Conservation (phyloP, 345 rosid genomes). For the Euphorbia peplus region DNA sequence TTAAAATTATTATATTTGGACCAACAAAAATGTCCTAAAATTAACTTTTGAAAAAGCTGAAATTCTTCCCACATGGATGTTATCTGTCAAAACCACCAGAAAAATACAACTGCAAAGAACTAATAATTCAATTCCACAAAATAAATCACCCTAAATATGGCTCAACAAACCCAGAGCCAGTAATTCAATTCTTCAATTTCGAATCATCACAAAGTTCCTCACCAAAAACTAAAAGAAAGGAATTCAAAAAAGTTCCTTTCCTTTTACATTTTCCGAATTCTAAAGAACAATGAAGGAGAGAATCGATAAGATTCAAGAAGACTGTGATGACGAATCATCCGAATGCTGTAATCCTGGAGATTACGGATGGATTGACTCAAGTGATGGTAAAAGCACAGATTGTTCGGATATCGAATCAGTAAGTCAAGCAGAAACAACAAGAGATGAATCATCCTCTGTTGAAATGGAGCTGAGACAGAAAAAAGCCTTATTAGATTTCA, state of each 20-base stretch:
- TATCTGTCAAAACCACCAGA: neutral
- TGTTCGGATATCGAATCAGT: neutral
- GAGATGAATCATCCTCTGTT: neutral
- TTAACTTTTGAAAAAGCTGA: neutral
- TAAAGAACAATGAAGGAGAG: slow-evolving; percentile 2
- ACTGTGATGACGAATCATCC: neutral
- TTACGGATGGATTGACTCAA: neutral
- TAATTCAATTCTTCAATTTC: neutral
- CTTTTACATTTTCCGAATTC: too few species aligned
- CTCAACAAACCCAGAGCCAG: neutral
- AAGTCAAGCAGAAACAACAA: slow-evolving; percentile 7
- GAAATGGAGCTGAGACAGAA: slow-evolving; percentile 30
- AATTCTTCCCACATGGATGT: too few species aligned
- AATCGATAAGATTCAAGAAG: neutral
- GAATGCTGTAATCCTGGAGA: neutral
- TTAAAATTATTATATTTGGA: neutral
- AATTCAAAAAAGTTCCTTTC: neutral
- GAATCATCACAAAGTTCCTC: neutral
- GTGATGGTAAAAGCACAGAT: neutral
- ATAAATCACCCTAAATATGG: neutral
- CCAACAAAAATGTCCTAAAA: neutral
- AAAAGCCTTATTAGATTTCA: slow-evolving; percentile 42
- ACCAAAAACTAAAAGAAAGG: neutral
- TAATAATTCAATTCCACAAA: neutral
- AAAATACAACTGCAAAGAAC: neutral